A percentile compares a stretch with the other conserved stretches of the same genome.
Conservation (phyloP, 768 basidiomycete species). For the Hygrophorus pudorinus region DNA sequence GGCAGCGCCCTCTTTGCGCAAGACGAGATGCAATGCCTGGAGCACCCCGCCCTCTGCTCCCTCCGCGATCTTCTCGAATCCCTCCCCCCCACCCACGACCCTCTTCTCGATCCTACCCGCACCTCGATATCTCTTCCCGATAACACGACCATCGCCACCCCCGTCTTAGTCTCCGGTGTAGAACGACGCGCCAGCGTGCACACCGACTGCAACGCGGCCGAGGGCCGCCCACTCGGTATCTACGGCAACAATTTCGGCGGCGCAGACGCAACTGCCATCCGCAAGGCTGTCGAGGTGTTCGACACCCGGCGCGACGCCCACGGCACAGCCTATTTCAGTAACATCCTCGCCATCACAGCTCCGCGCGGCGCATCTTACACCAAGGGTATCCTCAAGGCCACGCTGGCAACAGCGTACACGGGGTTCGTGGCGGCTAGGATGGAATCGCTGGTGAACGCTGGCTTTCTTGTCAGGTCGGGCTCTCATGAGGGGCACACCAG, state of each 20-base stretch:
- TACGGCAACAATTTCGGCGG: background rate
- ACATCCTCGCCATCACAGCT: slow-evolving; percentile 1
- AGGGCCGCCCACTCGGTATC: slow-evolving; percentile 1
- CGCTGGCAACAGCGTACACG: slow-evolving; percentile 1
- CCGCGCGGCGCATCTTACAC: background rate
- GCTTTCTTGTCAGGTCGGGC: background rate
- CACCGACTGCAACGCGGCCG: background rate
- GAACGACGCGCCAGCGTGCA: background rate
- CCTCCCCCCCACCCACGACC: background rate
- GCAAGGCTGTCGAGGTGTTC: background rate
- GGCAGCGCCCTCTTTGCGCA: slow-evolving; percentile 1
- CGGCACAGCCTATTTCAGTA: background rate
- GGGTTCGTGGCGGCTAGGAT: background rate
- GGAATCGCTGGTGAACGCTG: background rate
- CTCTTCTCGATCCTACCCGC: background rate
- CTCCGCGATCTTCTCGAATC: background rate
- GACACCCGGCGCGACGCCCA: background rate
- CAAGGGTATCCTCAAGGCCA: background rate
- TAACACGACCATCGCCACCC: background rate
- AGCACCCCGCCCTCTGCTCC: slow-evolving; percentile 1
- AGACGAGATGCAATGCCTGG: slow-evolving; percentile 1
- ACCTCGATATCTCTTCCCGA: background rate
- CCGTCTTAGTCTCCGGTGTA: slow-evolving; percentile 1
- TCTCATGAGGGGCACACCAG: background rate
- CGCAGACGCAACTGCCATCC: background rate